Evolutionary conservation across 2,329 filamentous ascomycete genomes (phyloP), one percentile per base, ranked within the genome.

Genomic region (Cercospora sp.): DNA sequence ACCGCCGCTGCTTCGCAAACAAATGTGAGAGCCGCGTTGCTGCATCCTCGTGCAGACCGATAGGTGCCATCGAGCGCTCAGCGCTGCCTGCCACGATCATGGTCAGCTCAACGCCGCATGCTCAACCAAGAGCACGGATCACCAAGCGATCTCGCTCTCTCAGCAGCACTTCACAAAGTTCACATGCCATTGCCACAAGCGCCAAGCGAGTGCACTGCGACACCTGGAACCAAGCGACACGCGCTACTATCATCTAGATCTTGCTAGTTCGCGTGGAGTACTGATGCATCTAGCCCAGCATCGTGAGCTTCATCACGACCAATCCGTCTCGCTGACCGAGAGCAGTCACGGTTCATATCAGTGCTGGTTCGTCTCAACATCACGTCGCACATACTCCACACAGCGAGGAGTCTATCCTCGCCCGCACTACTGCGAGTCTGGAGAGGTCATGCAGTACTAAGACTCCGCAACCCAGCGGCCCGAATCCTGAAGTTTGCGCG

Each of bases 131-230:
- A 26, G 21, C 24, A 24, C 24, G 21, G 26, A 58, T 26, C 53
- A 58, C 53, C 8, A 1, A 9, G 5, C 53, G 53, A 34, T 21
- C 53, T 30, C 53, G 30, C 53, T 3, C 53, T 8, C 21, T 28
- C 53, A 24, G 45, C 53, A 24, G 45, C 45, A 51, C 45, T 51
- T 51, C 18, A 21, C 18, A 49, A 49, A 49, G 9, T 63, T 63
- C 65, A 67, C 66, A 64, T 67, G 61, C 55, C 43, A 49, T 28
- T 30, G 53, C 66, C 51, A 67, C 66, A n/a, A 30, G 53, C 51
- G 37, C 45, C 45, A 24, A 51, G 18, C 45, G 43, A 49, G 43
- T 24, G 18, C 43, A 24, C 43, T 49, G 43, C 43, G 18, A 24
- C 43, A 43, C 37, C 21, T 32, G 59, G 49, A 49, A 16, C 51